These are phyloP conservation scores for Cordia subcordata DNA, from an alignment of 257 asterid species.

Conservation along the genomic window DNA sequence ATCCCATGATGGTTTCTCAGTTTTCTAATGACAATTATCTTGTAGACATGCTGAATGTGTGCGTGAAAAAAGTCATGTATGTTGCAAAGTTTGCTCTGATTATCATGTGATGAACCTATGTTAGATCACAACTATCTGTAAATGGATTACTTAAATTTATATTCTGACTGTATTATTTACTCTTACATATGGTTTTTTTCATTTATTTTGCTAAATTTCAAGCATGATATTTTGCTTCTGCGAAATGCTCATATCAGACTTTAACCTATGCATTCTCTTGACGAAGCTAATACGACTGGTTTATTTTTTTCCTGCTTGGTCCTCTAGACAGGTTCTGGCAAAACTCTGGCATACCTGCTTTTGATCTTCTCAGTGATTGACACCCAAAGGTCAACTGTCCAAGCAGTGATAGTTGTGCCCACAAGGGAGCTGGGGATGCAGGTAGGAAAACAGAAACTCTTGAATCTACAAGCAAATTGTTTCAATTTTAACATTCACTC, in stretches of 20 bases:
- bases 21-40: too few relatives aligned
- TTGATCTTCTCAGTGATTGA: constrained; percentile 60
- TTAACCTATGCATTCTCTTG: constrained; percentile 3
- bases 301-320: constrained; percentile 18
- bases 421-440: constrained; percentile 98
- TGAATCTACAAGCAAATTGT: constrained; percentile 12
- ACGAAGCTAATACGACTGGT: constrained; percentile 13
- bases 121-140: too few relatives aligned
- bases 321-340: constrained; percentile 97
- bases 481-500: background rate
- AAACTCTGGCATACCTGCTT: constrained; percentile 83
- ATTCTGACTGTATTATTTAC: too few relatives aligned
- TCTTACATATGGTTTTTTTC: too few relatives aligned
- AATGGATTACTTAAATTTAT: too few relatives aligned
- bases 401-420: constrained; percentile 86
- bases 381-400: constrained; percentile 69
- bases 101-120: background rate
- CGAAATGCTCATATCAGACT: background rate
- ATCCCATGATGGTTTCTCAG: too few relatives aligned
- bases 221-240: background rate
- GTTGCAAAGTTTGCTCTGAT: too few relatives aligned
- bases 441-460: constrained; percentile 33
- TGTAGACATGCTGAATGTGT: too few relatives aligned
- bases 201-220: too few relatives aligned
- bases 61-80: too few relatives aligned